phyloP scores from a whole-genome alignment of 768 basidiomycete genomes.

The Zangia roseola region DNA sequence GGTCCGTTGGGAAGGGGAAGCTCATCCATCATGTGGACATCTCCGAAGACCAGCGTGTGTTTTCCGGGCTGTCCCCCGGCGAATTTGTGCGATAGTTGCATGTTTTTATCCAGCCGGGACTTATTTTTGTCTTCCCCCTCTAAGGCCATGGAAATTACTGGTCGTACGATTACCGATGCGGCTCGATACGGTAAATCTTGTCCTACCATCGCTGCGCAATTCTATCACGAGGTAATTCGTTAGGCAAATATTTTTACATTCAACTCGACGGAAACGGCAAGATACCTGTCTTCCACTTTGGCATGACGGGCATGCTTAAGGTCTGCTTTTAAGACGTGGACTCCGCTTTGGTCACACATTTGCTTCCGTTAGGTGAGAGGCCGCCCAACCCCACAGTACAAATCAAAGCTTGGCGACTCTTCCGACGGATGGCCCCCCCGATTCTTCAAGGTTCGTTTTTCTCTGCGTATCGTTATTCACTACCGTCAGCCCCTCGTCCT shows the following conservation, averaged over 20 bases:
- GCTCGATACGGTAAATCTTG: slow-evolving; percentile 50
- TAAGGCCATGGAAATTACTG: slow-evolving; percentile 54
- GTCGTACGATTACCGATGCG: slow-evolving; percentile 46
- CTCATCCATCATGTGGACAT: slow-evolving; percentile 56
- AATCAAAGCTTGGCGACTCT: slow-evolving; percentile 39
- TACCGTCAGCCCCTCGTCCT: background rate
- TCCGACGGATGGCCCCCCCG: slow-evolving; percentile 62
- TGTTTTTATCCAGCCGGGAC: slow-evolving; percentile 1
- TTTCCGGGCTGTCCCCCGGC: slow-evolving; percentile 49
- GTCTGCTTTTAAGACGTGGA: slow-evolving; percentile 28
- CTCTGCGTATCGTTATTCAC: background rate
- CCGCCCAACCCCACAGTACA: slow-evolving; percentile 47
- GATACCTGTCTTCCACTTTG: slow-evolving; percentile 74
- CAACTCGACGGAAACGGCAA: slow-evolving; percentile 58
- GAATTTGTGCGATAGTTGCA: slow-evolving; percentile 57
- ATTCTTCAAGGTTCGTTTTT: slow-evolving; percentile 53
- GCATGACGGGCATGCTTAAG: slow-evolving; percentile 85
- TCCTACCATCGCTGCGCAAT: background rate
- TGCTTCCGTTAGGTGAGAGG: slow-evolving; percentile 43
- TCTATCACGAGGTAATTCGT: background rate
- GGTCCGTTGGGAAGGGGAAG: slow-evolving; percentile 50
- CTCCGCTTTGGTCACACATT: background rate
- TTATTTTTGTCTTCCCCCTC: slow-evolving; percentile 2
- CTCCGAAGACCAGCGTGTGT: slow-evolving; percentile 61
- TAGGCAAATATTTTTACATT: slow-evolving; percentile 69